Percentiles rank a stretch among this genome's conserved stretches.
These are phyloP conservation scores for Pythium oligandrum DNA, from an alignment of 352 stramenopile genomes.

Conservation along the genomic window DNA sequence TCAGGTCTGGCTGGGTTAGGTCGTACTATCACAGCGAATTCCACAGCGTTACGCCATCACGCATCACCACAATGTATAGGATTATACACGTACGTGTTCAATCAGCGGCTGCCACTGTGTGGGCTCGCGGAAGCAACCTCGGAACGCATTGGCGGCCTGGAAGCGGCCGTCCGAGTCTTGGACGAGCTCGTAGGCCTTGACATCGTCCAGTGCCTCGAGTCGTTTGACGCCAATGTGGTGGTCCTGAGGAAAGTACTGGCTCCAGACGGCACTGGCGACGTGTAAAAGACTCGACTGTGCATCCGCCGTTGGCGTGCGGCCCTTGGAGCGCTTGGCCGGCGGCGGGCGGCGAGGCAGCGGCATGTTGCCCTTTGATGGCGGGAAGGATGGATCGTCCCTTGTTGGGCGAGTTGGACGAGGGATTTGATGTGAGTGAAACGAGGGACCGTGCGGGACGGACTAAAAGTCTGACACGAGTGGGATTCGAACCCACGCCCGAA, in stretches of 20 bases:
- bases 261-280: constrained; percentile 68
- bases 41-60: constrained; percentile 1
- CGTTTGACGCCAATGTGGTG: constrained; percentile 32
- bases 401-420: background rate
- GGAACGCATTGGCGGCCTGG: constrained; percentile 26
- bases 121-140: constrained; percentile 21
- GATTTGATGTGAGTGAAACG: too few relatives aligned
- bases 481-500: too few relatives aligned
- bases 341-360: constrained; percentile 14
- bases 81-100: constrained; percentile 15
- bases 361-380: constrained; percentile 5
- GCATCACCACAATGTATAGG: background rate
- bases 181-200: constrained; percentile 22
- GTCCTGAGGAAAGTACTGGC: constrained; percentile 70
- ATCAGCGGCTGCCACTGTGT: constrained; percentile 24
- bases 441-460: too few relatives aligned
- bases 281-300: constrained; percentile 6
- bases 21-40: constrained; percentile 14
- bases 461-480: too few relatives aligned
- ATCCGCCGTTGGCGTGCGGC: background rate
- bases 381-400: constrained; percentile 12
- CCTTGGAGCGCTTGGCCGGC: constrained; percentile 2
- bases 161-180: constrained; percentile 23
- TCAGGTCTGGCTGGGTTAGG: constrained; percentile 21
- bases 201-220: constrained; percentile 15